Percentiles rank a stretch among this genome's conserved stretches.
These are phyloP conservation scores for Gossypium longicalyx DNA, from an alignment of 345 rosid genomes.

Conservation along the genomic window DNA sequence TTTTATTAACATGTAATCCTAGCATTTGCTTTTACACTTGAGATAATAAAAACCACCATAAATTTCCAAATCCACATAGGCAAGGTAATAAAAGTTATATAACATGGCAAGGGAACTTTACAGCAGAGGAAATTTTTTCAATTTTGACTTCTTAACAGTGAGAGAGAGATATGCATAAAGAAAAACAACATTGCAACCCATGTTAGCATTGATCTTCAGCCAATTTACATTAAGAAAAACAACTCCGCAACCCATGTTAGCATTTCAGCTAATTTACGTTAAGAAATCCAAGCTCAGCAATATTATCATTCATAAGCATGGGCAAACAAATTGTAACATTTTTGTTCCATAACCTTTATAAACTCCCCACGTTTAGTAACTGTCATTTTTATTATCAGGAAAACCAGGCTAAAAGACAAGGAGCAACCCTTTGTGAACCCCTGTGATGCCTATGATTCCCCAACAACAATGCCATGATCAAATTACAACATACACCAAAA, in stretches of 20 bases:
- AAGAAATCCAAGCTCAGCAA: neutral
- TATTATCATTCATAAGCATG: neutral
- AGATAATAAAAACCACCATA: too few species aligned
- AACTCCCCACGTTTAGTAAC: neutral
- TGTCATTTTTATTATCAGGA: neutral
- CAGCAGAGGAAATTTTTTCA: too few species aligned
- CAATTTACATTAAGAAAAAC: neutral
- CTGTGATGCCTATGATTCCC: neutral
- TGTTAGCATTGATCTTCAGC: neutral
- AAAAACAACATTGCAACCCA: neutral
- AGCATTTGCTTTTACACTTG: too few species aligned
- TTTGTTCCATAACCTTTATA: neutral
- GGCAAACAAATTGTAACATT: neutral
- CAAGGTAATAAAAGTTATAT: too few species aligned
- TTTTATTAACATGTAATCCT: too few species aligned
- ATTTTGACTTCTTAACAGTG: too few species aligned
- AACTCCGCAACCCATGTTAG: neutral
- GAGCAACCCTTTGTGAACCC: neutral
- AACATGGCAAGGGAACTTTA: too few species aligned
- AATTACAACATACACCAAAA: conserved; percentile 4
- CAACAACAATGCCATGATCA: neutral
- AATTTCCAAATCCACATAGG: too few species aligned
- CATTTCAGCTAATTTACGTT: neutral
- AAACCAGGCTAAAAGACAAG: neutral
- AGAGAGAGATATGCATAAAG: too few species aligned